phyloP scores from a whole-genome alignment of 108 stramenopile species.

The Skeletonema potamos region DNA sequence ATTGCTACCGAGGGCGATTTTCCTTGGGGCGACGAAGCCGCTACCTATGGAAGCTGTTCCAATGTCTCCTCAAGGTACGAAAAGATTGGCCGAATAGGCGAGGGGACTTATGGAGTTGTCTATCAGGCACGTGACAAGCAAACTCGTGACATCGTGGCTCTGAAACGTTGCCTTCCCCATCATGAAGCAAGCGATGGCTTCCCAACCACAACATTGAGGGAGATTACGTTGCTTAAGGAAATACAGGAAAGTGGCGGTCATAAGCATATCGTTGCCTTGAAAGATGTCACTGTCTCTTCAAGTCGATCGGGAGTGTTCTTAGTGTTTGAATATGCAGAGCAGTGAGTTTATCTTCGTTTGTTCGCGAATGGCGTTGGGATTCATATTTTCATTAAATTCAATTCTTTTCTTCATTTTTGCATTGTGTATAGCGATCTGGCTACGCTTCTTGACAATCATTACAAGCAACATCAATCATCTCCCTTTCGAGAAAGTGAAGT shows the following conservation, averaged over 20 bases:
- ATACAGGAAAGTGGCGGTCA: slow-evolving; percentile 24
- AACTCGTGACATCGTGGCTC: slow-evolving; percentile 55
- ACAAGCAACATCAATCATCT: slow-evolving; percentile 34
- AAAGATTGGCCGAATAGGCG: slow-evolving; percentile 92
- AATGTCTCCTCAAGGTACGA: slow-evolving; percentile 81
- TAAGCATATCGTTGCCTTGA: slow-evolving; percentile 67
- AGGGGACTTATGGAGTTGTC: slow-evolving; percentile 98
- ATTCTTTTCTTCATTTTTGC: too few relatives aligned
- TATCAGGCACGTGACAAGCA: slow-evolving; percentile 87
- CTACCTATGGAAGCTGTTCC: slow-evolving; percentile 51
- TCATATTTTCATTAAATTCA: too few relatives aligned
- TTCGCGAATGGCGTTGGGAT: too few relatives aligned
- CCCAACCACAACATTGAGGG: slow-evolving; percentile 80
- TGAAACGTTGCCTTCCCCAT: slow-evolving; percentile 83
- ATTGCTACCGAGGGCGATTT: neutral
- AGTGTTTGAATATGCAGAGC: slow-evolving; percentile 79
- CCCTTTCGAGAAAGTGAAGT: slow-evolving; percentile 66
- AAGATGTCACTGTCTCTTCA: slow-evolving; percentile 69
- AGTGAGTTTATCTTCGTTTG: too few relatives aligned
- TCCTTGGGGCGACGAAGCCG: neutral
- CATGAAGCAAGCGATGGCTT: slow-evolving; percentile 86
- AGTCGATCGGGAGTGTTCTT: slow-evolving; percentile 69
- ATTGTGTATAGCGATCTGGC: too few relatives aligned
- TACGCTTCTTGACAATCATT: slow-evolving; percentile 61
- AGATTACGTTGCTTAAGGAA: slow-evolving; percentile 64